These are phyloP conservation scores for Alternaria solani DNA, from an alignment of 2,329 filamentous ascomycete species.

Conservation along the genomic window DNA sequence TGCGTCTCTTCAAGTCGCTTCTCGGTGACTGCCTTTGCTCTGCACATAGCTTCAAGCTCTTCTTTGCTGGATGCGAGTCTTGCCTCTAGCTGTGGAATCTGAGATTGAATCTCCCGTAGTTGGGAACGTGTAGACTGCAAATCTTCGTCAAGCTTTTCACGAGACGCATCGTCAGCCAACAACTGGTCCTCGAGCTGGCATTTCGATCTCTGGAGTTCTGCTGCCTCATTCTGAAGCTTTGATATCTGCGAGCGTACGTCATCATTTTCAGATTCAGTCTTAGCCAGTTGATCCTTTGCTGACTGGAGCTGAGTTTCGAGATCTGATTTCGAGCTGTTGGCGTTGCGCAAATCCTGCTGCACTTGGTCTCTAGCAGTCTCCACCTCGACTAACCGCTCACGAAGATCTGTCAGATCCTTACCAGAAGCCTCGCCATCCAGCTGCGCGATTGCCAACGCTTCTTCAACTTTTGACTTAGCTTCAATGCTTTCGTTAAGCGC, in stretches of 20 bases:
- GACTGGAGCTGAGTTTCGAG: slow-evolving; percentile 19
- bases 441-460: slow-evolving; percentile 14
- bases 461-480: slow-evolving; percentile 17
- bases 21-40: slow-evolving; percentile 24
- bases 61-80: slow-evolving; percentile 26
- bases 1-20: slow-evolving; percentile 25
- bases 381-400: slow-evolving; percentile 12
- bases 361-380: slow-evolving; percentile 15
- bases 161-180: slow-evolving; percentile 19
- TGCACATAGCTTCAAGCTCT: slow-evolving; percentile 27
- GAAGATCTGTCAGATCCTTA: slow-evolving; percentile 19
- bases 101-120: slow-evolving; percentile 19
- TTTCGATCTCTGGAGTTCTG: slow-evolving; percentile 26
- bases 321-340: slow-evolving; percentile 2
- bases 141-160: slow-evolving; percentile 25
- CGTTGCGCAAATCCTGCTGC: slow-evolving; percentile 17
- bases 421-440: slow-evolving; percentile 18
- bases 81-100: slow-evolving; percentile 15
- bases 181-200: slow-evolving; percentile 29
- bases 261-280: slow-evolving; percentile 18
- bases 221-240: slow-evolving; percentile 27
- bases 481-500: slow-evolving; percentile 11
- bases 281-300: slow-evolving; percentile 19
- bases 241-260: slow-evolving; percentile 23
- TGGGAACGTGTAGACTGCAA: slow-evolving; percentile 25